Evolutionary conservation across 306 rosid genomes (phyloP), one percentile per base, ranked within the genome.

Genomic region (Casuarina cunninghamiana): DNA sequence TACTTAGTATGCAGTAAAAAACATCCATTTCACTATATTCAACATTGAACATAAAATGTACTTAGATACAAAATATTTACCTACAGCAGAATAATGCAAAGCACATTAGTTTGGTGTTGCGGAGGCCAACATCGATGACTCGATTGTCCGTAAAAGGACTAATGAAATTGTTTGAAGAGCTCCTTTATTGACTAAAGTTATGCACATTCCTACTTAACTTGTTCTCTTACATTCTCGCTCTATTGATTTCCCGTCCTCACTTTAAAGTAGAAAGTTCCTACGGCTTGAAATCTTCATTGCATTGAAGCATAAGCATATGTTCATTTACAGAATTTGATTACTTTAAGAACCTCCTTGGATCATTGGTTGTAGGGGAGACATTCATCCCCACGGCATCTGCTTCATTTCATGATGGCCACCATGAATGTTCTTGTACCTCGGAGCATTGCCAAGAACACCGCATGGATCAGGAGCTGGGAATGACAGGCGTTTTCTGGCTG

Each of bases 401-500:
- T 71, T 74, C 63, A 50, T 54, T 42, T n/a, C 76, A 38, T 67
- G 69, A 17, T 46, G 65, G 53, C 80, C 61, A 7, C 71, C 71
- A 4, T 46, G 48, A 8, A 75, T 42, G 63, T 4, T 76, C 54
- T 45, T 60, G 37, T 6, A 49, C 39, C 68, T 57, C 3, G 80
- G 74, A 26, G 74, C 63, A 74, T 49, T 43, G 44, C 26, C 82
- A 42, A 1, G n/a, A 5, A 46, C 68, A 38, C 32, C 58, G 1
- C 21, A 70, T 32, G 62, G 48, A 6, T 82, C 72, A 17, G 77
- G 78, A 60, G 2, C 79, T 3, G 83, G 84, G 76, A 86, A 88
- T 0, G 79, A 80, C 13, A 89, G 68, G 35, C 92, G 86, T 72
- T 86, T 86, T 78, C 71, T 86, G 0, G 77, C 86, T 0, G 83